phyloP scores from a whole-genome alignment of 1,139 yeast genomes.

The Diutina siamensis region DNA sequence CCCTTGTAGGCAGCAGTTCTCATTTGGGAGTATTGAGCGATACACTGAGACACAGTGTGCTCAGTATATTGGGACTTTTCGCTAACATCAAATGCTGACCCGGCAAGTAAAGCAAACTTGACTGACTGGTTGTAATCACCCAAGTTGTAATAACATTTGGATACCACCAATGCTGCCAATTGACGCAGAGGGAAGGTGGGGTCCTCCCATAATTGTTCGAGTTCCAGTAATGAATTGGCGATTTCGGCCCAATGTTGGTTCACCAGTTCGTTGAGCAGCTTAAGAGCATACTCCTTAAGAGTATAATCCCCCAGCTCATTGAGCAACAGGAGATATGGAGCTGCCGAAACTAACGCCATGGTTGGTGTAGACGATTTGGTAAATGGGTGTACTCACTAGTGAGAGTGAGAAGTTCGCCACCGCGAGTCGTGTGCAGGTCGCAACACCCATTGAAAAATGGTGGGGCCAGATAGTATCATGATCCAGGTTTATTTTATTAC shows the following conservation, averaged over 20 bases:
- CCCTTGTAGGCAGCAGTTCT: neutral
- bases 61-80: constrained; percentile 77
- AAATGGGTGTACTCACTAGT: neutral
- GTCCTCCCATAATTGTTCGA: constrained; percentile 86
- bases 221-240: constrained; percentile 79
- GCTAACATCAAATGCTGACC: constrained; percentile 65
- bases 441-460: no score
- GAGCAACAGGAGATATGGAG: constrained; percentile 82
- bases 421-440: no score
- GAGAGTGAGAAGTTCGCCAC: neutral
- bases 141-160: constrained; percentile 89
- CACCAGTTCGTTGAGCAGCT: constrained; percentile 69
- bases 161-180: constrained; percentile 84
- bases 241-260: constrained; percentile 97
- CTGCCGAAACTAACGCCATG: constrained; percentile 67
- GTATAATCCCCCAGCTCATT: constrained; percentile 60
- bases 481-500: no score
- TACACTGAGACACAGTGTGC: constrained; percentile 88
- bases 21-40: constrained; percentile 57
- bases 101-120: constrained; percentile 78
- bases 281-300: constrained; percentile 75
- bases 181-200: constrained; percentile 60
- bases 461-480: no score
- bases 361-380: neutral
- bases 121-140: constrained; percentile 93